Evolutionary conservation across 176 grass and related monocot genomes (phyloP).

Genomic region (Hsuehochloa calcarea): DNA sequence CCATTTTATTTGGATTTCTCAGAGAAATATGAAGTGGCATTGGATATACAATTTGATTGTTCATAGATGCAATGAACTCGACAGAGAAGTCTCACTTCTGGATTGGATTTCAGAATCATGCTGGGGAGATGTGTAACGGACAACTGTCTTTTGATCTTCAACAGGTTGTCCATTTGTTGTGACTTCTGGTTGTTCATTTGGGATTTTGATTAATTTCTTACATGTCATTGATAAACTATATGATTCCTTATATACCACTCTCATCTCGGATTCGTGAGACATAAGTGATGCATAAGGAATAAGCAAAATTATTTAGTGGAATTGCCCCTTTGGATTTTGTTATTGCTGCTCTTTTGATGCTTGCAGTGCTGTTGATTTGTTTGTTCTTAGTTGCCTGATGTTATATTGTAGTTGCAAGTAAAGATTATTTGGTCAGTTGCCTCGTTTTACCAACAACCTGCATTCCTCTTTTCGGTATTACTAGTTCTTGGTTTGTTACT

Average conservation of each 20-base stretch:
- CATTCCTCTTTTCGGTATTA: neutral
- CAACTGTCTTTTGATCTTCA: slow-evolving; percentile 19
- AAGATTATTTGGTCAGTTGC: neutral
- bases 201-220: no score
- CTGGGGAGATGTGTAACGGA: neutral
- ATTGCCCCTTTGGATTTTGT: neutral
- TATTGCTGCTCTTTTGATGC: neutral
- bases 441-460: neutral
- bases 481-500: neutral
- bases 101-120: neutral
- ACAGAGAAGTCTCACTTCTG: neutral
- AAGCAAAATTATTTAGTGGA: no score
- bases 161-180: neutral
- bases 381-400: neutral
- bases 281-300: no score
- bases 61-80: slow-evolving; percentile 11
- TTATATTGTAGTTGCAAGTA: neutral
- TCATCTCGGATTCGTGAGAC: no score
- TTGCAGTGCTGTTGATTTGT: neutral
- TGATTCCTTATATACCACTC: no score
- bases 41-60: neutral
- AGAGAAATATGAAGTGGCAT: neutral
- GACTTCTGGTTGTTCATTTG: neutral
- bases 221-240: no score
- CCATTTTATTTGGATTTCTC: neutral